phyloP scores from a whole-genome alignment of 257 asterid species.

The Solanum paucissectum region DNA sequence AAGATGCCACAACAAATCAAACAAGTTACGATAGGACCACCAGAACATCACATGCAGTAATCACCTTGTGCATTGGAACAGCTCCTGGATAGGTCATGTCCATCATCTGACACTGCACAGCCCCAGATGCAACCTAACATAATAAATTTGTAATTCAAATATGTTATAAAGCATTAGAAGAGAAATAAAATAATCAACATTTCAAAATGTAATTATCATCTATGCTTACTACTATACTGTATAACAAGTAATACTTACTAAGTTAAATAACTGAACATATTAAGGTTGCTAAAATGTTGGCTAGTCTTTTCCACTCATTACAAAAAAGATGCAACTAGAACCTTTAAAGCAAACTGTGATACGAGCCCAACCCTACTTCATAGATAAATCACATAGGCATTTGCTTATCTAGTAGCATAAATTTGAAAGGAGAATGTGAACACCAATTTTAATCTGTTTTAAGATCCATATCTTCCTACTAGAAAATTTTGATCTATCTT shows the following conservation, averaged over 20 bases:
- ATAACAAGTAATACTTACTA: background rate
- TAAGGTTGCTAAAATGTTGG: background rate
- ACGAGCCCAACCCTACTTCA: background rate
- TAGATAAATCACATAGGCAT: background rate
- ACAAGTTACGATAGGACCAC: background rate
- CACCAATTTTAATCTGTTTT: background rate
- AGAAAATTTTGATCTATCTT: background rate
- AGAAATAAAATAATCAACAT: background rate
- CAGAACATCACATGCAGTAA: background rate
- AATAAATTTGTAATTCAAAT: background rate
- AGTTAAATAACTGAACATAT: background rate
- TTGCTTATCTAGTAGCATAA: background rate
- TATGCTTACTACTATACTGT: background rate
- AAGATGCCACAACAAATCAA: background rate
- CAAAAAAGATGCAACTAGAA: background rate
- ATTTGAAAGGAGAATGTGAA: background rate
- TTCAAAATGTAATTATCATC: background rate
- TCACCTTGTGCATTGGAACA: constrained; percentile 96
- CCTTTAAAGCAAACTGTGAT: background rate
- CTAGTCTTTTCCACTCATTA: background rate
- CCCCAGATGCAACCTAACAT: constrained; percentile 84
- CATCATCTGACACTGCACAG: constrained; percentile 94
- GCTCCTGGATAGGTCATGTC: constrained; percentile 83
- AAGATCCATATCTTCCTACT: background rate
- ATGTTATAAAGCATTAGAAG: background rate